Base-by-base conservation (phyloP, 2,329 filamentous ascomycete species). In the Onygenales sp. region DNA sequence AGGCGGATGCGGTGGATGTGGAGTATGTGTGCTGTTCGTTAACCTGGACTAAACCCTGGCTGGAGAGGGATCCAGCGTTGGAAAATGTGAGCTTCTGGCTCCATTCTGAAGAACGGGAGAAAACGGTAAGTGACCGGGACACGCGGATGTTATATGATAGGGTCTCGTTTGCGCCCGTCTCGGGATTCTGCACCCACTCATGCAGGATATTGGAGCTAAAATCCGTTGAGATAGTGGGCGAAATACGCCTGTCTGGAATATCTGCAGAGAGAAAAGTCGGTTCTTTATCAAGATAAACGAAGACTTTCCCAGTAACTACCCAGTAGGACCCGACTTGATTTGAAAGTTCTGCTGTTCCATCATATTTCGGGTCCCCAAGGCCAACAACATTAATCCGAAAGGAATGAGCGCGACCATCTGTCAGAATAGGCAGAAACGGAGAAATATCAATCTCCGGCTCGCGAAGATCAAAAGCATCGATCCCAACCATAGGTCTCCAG, bases 361-460 rank as follows among this genome's bases (percentile, higher is more conserved):
- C 65, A n/a, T 52, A 3, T 1, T 74, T 75, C 52, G 78, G 64
- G 50, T 87, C 81, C 45, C 82, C 69, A 7, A 91, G 71, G 0
- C 86, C 87, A 0, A 78, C 77, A 4, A 93, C 78, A 17, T 76
- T 73, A 49, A 94, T 82, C 51, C 81, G 78, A 63, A 92, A 88
- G 0, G 72, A 81, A 65, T 92, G 87, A 6, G 74, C 59, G 2
- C 72, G 60, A 0, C 83, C 84, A 60, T 91, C 83, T 58, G 80
- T 84, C 0, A 93, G 75, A 1, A 85, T 55, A 0, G 85, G 81
- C 2, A 93, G 72, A 75, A 85, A 93, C 0, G 87, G 83, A 1
- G 87, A 85, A 47, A 94, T 83, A 63, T 94, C 89, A 57, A 94
- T 87, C 65, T 93, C 86, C 58, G 88, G 83, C 65, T 93, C 87